Percentiles rank a stretch among this genome's conserved stretches.
Evolutionary conservation across 495 filamentous ascomycete species (phyloP).

Genomic region (Annulohypoxylon stygium): DNA sequence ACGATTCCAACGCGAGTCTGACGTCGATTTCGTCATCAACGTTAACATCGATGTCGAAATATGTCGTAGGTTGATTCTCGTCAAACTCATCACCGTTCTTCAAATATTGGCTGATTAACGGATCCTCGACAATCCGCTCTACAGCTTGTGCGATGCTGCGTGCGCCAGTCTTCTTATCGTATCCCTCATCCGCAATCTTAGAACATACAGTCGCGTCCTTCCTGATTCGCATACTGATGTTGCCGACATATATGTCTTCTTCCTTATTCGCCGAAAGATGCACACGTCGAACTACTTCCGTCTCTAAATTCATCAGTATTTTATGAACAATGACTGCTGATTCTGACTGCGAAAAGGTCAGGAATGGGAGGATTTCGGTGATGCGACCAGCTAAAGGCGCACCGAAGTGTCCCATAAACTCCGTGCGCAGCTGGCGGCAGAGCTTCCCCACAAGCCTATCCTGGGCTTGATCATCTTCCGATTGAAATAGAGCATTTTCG

Average conservation of each 20-base stretch:
- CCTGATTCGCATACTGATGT: slow-evolving; percentile 22
- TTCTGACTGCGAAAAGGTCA: slow-evolving; percentile 58
- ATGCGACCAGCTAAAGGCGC: slow-evolving; percentile 58
- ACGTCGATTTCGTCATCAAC: slow-evolving; percentile 25
- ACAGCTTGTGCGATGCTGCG: slow-evolving; percentile 29
- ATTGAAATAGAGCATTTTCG: slow-evolving; percentile 39
- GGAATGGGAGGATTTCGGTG: slow-evolving; percentile 59
- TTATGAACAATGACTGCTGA: slow-evolving; percentile 59
- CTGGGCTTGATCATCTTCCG: slow-evolving; percentile 33
- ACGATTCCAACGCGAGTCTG: background rate
- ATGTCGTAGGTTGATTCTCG: slow-evolving; percentile 19
- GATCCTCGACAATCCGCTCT: slow-evolving; percentile 19
- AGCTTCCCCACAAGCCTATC: slow-evolving; percentile 48
- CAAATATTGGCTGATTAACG: slow-evolving; percentile 27
- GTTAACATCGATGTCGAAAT: slow-evolving; percentile 28
- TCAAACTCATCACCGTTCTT: slow-evolving; percentile 30
- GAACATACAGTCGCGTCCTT: slow-evolving; percentile 32
- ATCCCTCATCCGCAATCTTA: slow-evolving; percentile 22
- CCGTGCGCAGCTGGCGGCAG: slow-evolving; percentile 46
- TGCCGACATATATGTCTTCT: slow-evolving; percentile 31
- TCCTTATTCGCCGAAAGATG: slow-evolving; percentile 23
- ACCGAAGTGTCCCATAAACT: slow-evolving; percentile 48
- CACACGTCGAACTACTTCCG: background rate
- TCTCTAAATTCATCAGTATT: slow-evolving; percentile 54
- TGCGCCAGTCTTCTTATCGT: slow-evolving; percentile 32